These are phyloP conservation scores for Nannochloropsis oceanica DNA, from an alignment of 108 stramenopile genomes.

Conservation along the genomic window DNA sequence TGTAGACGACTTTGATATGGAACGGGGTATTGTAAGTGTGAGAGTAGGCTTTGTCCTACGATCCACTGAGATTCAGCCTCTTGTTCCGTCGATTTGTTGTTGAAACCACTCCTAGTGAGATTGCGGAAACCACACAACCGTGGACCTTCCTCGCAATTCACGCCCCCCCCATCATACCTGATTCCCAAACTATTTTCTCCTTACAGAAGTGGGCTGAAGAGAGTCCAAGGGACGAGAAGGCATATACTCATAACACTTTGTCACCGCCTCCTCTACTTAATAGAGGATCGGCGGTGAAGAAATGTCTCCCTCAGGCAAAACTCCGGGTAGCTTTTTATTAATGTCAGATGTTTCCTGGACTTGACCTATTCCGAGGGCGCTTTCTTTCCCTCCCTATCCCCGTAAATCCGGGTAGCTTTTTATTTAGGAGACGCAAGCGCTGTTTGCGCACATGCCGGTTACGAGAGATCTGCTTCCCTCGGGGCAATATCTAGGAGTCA, in stretches of 20 bases:
- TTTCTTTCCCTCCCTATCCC: background rate
- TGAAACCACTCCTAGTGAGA: background rate
- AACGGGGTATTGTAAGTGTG: conserved; percentile 86
- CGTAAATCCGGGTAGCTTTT: background rate
- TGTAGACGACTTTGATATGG: conserved; percentile 77
- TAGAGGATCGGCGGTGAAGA: background rate
- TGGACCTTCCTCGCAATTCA: background rate
- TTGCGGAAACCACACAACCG: background rate
- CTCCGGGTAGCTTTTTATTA: no score
- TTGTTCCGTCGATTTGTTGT: conserved; percentile 66
- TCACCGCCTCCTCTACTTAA: background rate
- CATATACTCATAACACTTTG: no score
- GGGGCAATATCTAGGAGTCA: no score
- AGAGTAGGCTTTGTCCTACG: conserved; percentile 91
- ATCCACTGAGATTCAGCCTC: conserved; percentile 90
- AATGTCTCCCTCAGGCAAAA: background rate
- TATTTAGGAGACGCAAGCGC: background rate
- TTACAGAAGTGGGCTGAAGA: background rate
- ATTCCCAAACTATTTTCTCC: background rate
- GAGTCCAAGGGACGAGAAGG: background rate
- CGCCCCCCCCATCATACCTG: background rate
- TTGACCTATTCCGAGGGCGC: no score
- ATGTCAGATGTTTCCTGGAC: no score
- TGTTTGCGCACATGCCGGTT: no score
- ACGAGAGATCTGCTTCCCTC: no score